Evolutionary conservation across 2,329 filamentous ascomycete species (phyloP).

Genomic region (Elsinoe australis): DNA sequence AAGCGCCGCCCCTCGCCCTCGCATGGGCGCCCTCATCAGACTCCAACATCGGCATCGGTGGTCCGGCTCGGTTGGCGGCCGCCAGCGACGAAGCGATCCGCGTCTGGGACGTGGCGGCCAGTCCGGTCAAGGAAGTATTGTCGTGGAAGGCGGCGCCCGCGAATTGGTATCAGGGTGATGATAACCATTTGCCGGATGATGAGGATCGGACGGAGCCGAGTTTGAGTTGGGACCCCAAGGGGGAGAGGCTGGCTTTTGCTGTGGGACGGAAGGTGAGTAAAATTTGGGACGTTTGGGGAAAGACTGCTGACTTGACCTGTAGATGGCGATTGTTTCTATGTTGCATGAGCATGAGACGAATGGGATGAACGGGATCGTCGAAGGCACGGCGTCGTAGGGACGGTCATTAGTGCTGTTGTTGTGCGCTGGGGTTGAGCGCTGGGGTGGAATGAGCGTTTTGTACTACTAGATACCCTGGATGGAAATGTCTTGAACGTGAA

Average conservation of each 20-base stretch:
- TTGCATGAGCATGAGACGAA: constrained; percentile 2
- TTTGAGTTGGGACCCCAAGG: constrained; percentile 47
- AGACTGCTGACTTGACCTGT: not conserved
- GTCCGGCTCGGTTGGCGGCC: constrained; percentile 34
- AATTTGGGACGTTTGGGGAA: not conserved
- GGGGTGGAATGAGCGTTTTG: not conserved
- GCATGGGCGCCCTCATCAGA: constrained; percentile 35
- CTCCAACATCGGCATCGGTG: constrained; percentile 26
- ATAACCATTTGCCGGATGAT: constrained; percentile 20
- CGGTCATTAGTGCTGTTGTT: no score
- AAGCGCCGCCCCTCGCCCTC: constrained; percentile 33
- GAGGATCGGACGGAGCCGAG: constrained; percentile 26
- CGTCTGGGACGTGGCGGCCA: constrained; percentile 33
- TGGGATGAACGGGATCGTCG: constrained; percentile 8
- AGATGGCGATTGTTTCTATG: constrained; percentile 19
- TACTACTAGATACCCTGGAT: constrained; percentile 14
- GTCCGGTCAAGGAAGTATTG: constrained; percentile 21
- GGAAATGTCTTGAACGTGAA: not conserved
- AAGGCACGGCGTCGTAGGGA: not conserved
- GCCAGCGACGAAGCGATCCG: constrained; percentile 38
- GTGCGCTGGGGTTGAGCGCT: no score
- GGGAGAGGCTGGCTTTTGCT: constrained; percentile 46
- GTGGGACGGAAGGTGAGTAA: constrained; percentile 28
- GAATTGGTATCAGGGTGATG: constrained; percentile 20
- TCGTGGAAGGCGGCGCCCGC: constrained; percentile 26